A percentile compares a stretch with the other conserved stretches of the same genome.
Conservation (phyloP, 2,329 filamentous ascomycete species). For the Colletotrichum neosansevieriae region DNA sequence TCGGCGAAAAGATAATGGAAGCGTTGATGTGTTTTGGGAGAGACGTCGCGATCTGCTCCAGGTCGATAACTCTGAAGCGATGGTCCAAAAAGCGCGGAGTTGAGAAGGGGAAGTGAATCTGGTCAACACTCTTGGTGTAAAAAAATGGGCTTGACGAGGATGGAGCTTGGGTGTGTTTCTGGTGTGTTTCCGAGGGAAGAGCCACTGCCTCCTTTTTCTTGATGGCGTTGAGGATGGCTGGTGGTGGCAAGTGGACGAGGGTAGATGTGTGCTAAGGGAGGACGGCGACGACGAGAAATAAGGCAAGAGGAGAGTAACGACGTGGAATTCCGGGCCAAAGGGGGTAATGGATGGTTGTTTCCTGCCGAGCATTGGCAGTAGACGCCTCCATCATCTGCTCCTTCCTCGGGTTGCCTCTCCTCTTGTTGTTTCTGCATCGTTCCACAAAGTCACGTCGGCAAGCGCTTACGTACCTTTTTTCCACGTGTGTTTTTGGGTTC, state of each 20-base stretch:
- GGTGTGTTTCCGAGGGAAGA: conserved; percentile 31
- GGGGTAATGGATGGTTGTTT: conserved; percentile 22
- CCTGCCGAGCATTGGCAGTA: conserved; percentile 34
- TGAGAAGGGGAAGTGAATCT: conserved; percentile 11
- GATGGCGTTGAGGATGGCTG: conserved; percentile 17
- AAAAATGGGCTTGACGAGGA: conserved; percentile 9
- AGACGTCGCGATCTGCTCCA: conserved; percentile 22
- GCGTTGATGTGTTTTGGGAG: conserved; percentile 21
- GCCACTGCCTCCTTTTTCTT: conserved; percentile 13
- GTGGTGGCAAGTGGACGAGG: conserved; percentile 26
- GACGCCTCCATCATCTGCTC: conserved; percentile 1
- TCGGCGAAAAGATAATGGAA: conserved; percentile 33
- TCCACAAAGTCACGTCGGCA: conserved; percentile 18
- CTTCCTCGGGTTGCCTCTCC: conserved; percentile 4
- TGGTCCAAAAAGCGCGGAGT: conserved; percentile 32
- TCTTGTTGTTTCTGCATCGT: conserved; percentile 20
- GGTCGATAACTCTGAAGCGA: conserved; percentile 36
- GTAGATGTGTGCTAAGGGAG: conserved; percentile 45
- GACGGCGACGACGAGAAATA: conserved; percentile 41
- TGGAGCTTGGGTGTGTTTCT: conserved; percentile 30
- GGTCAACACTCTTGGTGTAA: neutral
- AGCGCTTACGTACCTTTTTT: conserved; percentile 33
- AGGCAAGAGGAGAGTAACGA: conserved; percentile 43
- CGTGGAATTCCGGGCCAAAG: conserved; percentile 42
- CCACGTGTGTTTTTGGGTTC: conserved; percentile 29